Evolutionary conservation across 306 rosid genomes (phyloP), one percentile per base, ranked within the genome.

Genomic region (Vigna angularis): DNA sequence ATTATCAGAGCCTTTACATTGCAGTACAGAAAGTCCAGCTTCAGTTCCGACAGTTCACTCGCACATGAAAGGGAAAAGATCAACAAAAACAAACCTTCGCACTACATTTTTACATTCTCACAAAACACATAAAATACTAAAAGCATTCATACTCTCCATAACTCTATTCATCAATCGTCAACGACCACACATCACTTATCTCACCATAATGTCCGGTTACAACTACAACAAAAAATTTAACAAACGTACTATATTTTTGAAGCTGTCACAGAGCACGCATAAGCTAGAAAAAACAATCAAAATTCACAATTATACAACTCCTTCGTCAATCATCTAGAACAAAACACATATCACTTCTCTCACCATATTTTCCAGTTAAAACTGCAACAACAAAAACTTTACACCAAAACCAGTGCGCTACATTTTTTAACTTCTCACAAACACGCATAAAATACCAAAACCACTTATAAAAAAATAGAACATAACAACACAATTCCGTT

Each of bases 1-100:
- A 81, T 47, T 22, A 72, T 56, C 64, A 58, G 30, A 81, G 32
- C 59, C 62, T 49, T 20, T 52, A 66, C 70, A 73, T 73, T 55
- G 62, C 61, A 73, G 36, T 26, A 28, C 18, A 55, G 24, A 74
- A 59, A 66, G 34, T 24, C 47, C 44, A 44, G 74, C 58, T 55
- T 57, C 76, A 50, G 3, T 67, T 62, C 42, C 38, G 8, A 22
- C 69, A 64, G 75, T 40, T 51, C 55, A 72, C 58, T 66, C 63
- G 18, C 7, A 77, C 24, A 53, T 17, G 42, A 59, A 77, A 67
- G 57, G 44, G 18, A 50, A 40, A 55, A 6, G 12, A 38, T 47
- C 45, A 26, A 64, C 72, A 52, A 49, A 49, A 42, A 65, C 57
- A 79, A 45, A 58, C 73, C 17, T 26, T 56, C 15, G 1, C 24